Evolutionary conservation across 2,329 filamentous ascomycete species (phyloP), one percentile per base, ranked within the genome.

Genomic region (Metarhizium anisopliae): DNA sequence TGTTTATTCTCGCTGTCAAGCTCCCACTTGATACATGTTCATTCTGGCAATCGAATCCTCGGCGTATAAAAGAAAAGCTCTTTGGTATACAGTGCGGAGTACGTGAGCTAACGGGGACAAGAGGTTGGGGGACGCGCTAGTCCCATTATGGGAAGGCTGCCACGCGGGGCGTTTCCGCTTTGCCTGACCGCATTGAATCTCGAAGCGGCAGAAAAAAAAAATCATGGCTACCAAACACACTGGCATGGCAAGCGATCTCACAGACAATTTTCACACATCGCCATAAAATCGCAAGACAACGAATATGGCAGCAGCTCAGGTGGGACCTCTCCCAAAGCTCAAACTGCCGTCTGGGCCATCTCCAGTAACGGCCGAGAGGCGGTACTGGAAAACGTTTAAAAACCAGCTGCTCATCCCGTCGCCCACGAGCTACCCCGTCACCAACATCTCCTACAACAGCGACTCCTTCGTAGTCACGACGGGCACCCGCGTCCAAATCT

Each of bases 311-410:
- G 91, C 92, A 64, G 89, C 91, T 66, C 86, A 90, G 75, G 89
- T 95, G 66, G 83, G 84, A 71, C 87, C 89, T 59, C 77, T 95
- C 62, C 85, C 85, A 70, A 86, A 86, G 70, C 77, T 95, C 67
- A 95, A 90, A 79, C 82, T 95, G 67, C 85, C 93, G 56, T 82
- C 88, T 60, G 89, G 90, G 52, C 91, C 91, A 56, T 86, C 87
- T 45, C 87, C 90, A 54, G 75, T 93, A 51, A 96, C 93, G 6
- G 86, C 92, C 36, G 94, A 99, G 76, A 92, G 97, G 74, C 83
- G 86, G 62, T 97, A 97, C 79, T 99, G 95, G 95, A 88, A 87
- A 68, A 87, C 88, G 13, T 99, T 99, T 78, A 91, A 90, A 74
- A 94, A 92, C 63, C 89, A 92, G 62, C 84, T 95, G 56, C 85